Conservation (phyloP, 305 asterid species). For the Rubia peregrina region DNA sequence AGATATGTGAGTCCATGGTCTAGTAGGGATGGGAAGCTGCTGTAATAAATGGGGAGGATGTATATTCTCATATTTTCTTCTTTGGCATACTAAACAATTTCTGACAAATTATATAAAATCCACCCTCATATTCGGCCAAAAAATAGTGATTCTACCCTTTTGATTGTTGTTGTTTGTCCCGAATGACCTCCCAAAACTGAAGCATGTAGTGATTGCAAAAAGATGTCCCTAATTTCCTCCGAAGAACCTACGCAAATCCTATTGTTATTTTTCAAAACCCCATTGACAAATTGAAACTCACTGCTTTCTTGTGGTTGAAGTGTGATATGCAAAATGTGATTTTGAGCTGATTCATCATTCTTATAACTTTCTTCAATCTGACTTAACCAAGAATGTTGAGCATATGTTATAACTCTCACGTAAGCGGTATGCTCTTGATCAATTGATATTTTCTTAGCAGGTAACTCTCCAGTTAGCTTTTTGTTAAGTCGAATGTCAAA, state of each 20-base stretch:
- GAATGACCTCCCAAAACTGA: constrained; percentile 2
- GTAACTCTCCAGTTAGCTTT: too few species aligned
- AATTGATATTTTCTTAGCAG: too few species aligned
- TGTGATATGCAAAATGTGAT: not conserved
- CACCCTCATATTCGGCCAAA: too few species aligned
- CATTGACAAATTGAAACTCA: not conserved
- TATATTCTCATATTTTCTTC: not conserved
- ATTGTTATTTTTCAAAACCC: not conserved
- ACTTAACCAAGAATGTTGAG: too few species aligned
- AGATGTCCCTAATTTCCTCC: not conserved
- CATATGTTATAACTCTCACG: not conserved
- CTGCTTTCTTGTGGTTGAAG: not conserved
- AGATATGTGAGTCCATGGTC: not conserved
- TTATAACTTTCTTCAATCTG: not conserved
- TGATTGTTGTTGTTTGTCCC: not conserved
- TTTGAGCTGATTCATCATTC: not conserved
- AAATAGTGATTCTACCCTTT: not conserved
- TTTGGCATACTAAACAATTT: too few species aligned
- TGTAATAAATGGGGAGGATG: too few species aligned
- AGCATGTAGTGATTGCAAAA: not conserved
- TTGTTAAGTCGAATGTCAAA: too few species aligned
- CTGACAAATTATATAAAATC: too few species aligned
- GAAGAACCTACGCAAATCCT: not conserved
- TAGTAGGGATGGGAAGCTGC: not conserved
- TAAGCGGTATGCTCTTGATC: too few species aligned